Base-by-base conservation (phyloP, 306 rosid genomes). In the Gleditsia sinensis region DNA sequence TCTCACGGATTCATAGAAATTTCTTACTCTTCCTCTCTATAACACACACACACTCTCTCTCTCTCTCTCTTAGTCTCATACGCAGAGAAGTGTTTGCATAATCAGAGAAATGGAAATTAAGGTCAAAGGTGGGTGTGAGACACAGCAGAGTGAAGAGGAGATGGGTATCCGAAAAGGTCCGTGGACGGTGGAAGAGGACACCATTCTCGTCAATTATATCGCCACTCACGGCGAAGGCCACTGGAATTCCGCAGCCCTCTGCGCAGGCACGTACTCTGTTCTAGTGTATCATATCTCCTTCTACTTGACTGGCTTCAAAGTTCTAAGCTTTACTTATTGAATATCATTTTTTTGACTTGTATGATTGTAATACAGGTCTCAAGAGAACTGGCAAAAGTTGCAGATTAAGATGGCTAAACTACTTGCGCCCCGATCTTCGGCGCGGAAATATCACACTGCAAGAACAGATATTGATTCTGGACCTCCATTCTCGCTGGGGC, bases 141-240 rank as follows among this genome's bases (percentile, higher is more conserved):
- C 43, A 16, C 28, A 39, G 7, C 21, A 70, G 21, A 33, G 10
- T n/a, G 72, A 74, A 51, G 75, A 74, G 16, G 81, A 69, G 17
- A 63, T 39, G 28, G 81, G 57, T 4, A 2, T 87, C 12, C 82
- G 88, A 66, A 90, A 84, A 76, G 95, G 95, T 59, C 90, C 90
- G 63, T 90, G 95, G 95, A 85, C 86, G 3, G 71, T 72, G 6
- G 90, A 87, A 16, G 95, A 90, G 69, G 95, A 90, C 71, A 60
- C 86, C 65, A 40, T 77, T 67, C 90, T 90, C 16, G 62, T 69
- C 64, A 62, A 51, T 69, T 85, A 87, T 66, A 63, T 90, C 42
- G 32, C 82, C 74, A 6, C 33, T 7, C 77, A 90, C 40, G 92
- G 92, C 28, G 89, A 90, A 45, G 92, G 96, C 46, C 88, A 75